These are phyloP conservation scores for Pichia paraexigua DNA, from an alignment of 805 yeast genomes.

Conservation along the genomic window DNA sequence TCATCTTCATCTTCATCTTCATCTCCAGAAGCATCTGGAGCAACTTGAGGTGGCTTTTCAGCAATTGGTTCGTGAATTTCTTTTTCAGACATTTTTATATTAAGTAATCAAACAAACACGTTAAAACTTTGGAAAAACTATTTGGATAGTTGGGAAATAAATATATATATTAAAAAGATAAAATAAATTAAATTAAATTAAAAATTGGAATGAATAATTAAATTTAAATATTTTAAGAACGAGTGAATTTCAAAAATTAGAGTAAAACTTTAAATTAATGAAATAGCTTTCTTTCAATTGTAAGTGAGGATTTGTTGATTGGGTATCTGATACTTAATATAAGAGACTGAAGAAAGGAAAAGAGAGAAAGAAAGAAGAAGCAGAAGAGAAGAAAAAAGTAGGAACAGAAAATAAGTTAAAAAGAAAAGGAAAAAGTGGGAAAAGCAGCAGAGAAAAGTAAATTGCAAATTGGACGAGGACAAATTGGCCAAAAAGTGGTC, in stretches of 20 bases:
- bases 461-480: not conserved
- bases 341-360: not conserved
- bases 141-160: not conserved
- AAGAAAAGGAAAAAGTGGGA: not conserved
- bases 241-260: not conserved
- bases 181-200: not conserved
- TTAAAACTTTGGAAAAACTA: not conserved
- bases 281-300: not conserved
- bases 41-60: conserved; percentile 52
- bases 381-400: not conserved
- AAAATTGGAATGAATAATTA: not conserved
- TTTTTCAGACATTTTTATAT: conserved; percentile 11
- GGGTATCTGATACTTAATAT: conserved; percentile 1
- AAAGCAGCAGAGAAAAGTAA: not conserved
- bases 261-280: not conserved
- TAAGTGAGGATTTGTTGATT: not conserved
- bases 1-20: conserved; percentile 39
- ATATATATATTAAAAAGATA: not conserved
- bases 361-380: not conserved
- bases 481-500: not conserved
- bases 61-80: conserved; percentile 26
- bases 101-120: not conserved
- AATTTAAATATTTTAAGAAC: not conserved
- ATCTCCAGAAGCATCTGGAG: conserved; percentile 26
- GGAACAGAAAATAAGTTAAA: not conserved